A percentile compares a stretch with the other conserved stretches of the same genome.
These are phyloP conservation scores for Colletotrichum viniferum DNA, from an alignment of 2,329 filamentous ascomycete genomes.

Conservation along the genomic window DNA sequence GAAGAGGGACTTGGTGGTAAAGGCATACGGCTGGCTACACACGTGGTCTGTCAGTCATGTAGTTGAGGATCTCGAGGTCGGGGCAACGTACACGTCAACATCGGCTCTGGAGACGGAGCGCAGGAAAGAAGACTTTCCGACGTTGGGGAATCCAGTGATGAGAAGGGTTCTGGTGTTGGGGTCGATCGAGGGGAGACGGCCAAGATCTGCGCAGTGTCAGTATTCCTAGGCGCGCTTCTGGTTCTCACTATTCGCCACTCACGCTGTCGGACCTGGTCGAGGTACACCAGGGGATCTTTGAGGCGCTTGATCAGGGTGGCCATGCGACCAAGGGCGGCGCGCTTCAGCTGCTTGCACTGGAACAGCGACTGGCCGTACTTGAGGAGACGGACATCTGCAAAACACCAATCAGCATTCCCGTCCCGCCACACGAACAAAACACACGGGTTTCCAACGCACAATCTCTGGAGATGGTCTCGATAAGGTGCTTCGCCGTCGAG, in stretches of 20 bases:
- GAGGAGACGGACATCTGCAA: conserved; percentile 67
- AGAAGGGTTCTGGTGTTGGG: conserved; percentile 95
- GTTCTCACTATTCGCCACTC: conserved; percentile 38
- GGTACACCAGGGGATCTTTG: conserved; percentile 74
- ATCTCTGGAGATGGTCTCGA: conserved; percentile 94
- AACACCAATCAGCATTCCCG: not conserved
- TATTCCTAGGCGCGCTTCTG: not conserved
- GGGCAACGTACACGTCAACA: conserved; percentile 1
- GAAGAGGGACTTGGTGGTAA: conserved; percentile 97
- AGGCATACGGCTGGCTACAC: conserved; percentile 98
- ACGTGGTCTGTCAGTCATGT: conserved; percentile 66
- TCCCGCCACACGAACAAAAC: not conserved
- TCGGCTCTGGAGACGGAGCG: conserved; percentile 46
- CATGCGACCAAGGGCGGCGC: conserved; percentile 95
- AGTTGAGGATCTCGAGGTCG: not conserved
- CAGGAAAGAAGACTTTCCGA: conserved; percentile 96
- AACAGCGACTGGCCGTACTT: conserved; percentile 97
- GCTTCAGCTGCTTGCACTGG: conserved; percentile 99
- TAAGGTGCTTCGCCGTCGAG: conserved; percentile 93
- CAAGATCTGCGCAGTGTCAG: conserved; percentile 67
- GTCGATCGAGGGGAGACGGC: conserved; percentile 97
- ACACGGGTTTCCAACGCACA: conserved; percentile 38
- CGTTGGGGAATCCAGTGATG: conserved; percentile 97
- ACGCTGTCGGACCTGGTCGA: conserved; percentile 50
- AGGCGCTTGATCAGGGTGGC: conserved; percentile 94